Evolutionary conservation across 2,329 filamentous ascomycete species (phyloP).

Genomic region (Fusarium sp.): DNA sequence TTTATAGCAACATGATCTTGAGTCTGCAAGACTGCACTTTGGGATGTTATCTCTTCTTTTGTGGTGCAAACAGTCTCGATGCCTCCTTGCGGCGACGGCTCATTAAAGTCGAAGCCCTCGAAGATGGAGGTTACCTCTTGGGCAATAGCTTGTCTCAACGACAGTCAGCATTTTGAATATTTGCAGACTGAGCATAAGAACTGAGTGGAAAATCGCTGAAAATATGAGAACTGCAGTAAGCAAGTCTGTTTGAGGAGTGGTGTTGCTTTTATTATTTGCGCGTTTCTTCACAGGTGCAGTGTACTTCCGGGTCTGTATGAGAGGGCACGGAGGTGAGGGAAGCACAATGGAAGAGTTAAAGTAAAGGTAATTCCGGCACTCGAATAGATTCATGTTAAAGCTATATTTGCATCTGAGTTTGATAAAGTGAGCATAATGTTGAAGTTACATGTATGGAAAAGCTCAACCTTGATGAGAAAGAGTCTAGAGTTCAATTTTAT

Average conservation of each 20-base stretch:
- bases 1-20: accelerated
- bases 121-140: background rate
- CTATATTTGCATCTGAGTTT: too few relatives aligned
- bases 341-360: too few relatives aligned
- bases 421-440: too few relatives aligned
- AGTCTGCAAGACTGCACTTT: background rate
- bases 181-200: too few relatives aligned
- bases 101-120: background rate
- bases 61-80: background rate
- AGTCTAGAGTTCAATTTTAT: too few relatives aligned
- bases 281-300: background rate
- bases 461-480: too few relatives aligned
- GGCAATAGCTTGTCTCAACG: background rate
- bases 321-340: background rate
- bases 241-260: too few relatives aligned
- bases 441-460: too few relatives aligned
- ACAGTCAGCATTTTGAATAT: background rate
- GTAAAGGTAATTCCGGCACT: background rate
- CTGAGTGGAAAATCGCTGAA: too few relatives aligned
- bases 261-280: background rate
- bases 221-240: too few relatives aligned
- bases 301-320: background rate
- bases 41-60: background rate
- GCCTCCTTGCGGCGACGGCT: background rate
- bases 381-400: background rate